Percentiles rank a stretch among this genome's conserved stretches.
phyloP scores from a whole-genome alignment of 2,329 filamentous ascomycete genomes.

The Penicillium brevicompactum region DNA sequence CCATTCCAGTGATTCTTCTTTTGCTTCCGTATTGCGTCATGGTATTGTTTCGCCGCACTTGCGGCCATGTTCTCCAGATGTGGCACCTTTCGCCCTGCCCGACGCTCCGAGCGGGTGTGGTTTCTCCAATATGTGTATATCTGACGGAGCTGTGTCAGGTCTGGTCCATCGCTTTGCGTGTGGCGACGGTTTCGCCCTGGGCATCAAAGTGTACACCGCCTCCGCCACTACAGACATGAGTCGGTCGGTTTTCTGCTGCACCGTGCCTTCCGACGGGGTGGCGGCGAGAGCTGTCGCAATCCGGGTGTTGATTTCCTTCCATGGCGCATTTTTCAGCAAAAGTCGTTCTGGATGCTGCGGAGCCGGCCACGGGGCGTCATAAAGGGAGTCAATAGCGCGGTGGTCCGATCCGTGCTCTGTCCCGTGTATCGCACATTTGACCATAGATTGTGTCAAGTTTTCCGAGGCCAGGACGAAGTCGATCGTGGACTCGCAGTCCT shows the following conservation, averaged over 20 bases:
- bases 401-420: slow-evolving; percentile 34
- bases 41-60: slow-evolving; percentile 20
- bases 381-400: slow-evolving; percentile 32
- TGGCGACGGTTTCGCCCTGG: slow-evolving; percentile 21
- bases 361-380: slow-evolving; percentile 22
- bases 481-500: slow-evolving; percentile 24
- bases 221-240: slow-evolving; percentile 15
- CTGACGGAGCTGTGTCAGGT: slow-evolving; percentile 22
- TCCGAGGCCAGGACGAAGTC: slow-evolving; percentile 21
- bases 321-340: slow-evolving; percentile 25
- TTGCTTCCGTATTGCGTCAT: slow-evolving; percentile 21
- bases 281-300: slow-evolving; percentile 10
- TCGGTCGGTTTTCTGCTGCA: slow-evolving; percentile 22
- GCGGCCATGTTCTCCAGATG: slow-evolving; percentile 27
- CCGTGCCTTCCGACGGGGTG: slow-evolving; percentile 14
- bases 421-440: slow-evolving; percentile 17
- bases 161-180: slow-evolving; percentile 23
- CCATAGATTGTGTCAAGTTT: slow-evolving; percentile 16
- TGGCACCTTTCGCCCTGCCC: slow-evolving; percentile 18
- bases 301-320: slow-evolving; percentile 23
- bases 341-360: slow-evolving; percentile 17
- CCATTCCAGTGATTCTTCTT: slow-evolving; percentile 30
- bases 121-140: slow-evolving; percentile 22
- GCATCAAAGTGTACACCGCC: slow-evolving; percentile 17
- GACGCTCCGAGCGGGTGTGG: slow-evolving; percentile 14